Percentiles rank a stretch among this genome's conserved stretches.
phyloP scores from a whole-genome alignment of 1,284 basidiomycete genomes.

The Ustilago esculenta region DNA sequence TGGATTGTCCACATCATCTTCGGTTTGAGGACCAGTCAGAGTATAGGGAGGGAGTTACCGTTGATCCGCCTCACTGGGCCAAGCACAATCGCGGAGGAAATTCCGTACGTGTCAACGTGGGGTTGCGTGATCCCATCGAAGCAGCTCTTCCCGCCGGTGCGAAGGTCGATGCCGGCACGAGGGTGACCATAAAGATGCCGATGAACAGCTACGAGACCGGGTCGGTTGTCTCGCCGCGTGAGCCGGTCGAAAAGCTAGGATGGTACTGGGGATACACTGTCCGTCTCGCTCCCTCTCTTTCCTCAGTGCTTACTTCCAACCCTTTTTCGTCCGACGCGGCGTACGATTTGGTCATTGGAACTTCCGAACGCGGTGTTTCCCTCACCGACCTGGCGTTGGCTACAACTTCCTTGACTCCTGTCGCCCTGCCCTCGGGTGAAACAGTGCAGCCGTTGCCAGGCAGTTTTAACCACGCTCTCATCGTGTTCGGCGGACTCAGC shows the following conservation, averaged over 20 bases:
- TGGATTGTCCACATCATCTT: constrained; percentile 66
- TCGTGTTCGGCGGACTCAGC: constrained; percentile 63
- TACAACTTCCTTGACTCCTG: constrained; percentile 6
- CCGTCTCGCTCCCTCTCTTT: constrained; percentile 50
- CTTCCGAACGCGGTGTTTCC: constrained; percentile 58
- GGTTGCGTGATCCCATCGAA: constrained; percentile 59
- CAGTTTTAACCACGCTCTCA: constrained; percentile 51
- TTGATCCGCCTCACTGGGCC: constrained; percentile 45
- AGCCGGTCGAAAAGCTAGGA: constrained; percentile 54
- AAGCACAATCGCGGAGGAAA: not conserved
- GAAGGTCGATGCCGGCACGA: constrained; percentile 27
- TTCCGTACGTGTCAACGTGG: constrained; percentile 57
- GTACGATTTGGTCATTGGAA: constrained; percentile 66
- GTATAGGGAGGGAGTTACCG: constrained; percentile 63
- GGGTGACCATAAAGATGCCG: constrained; percentile 62
- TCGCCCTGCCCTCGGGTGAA: constrained; percentile 16
- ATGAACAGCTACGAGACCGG: constrained; percentile 1
- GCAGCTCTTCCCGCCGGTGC: constrained; percentile 7
- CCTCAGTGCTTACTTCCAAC: constrained; percentile 40
- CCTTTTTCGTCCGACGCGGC: constrained; percentile 16
- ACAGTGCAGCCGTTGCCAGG: constrained; percentile 12
- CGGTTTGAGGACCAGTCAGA: constrained; percentile 58
- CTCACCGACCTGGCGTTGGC: constrained; percentile 35
- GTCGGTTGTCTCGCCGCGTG: constrained; percentile 57
- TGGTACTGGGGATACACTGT: constrained; percentile 66